Evolutionary conservation across 805 yeast species (phyloP).

Genomic region (Nakazawaea populi): DNA sequence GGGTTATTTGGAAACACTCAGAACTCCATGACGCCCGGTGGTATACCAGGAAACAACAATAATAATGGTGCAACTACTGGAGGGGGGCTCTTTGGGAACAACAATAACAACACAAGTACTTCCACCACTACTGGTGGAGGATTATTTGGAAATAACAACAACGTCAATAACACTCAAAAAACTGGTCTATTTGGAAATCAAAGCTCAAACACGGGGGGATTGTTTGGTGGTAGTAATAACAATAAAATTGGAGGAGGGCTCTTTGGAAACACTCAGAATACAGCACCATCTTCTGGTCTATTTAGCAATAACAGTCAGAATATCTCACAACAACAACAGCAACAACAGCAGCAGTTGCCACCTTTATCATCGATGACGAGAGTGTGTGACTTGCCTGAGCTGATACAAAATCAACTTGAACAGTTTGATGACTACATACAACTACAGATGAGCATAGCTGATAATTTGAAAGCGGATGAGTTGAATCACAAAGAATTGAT

Average conservation of each 20-base stretch:
- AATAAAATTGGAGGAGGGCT: constrained; percentile 17
- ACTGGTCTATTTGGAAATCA: constrained; percentile 15
- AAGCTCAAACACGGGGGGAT: constrained; percentile 13
- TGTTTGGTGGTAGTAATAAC: constrained; percentile 24
- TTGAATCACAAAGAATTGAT: constrained; percentile 59
- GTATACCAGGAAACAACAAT: constrained; percentile 16
- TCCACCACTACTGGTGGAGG: constrained; percentile 19
- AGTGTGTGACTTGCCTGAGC: constrained; percentile 69
- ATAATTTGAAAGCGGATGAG: constrained; percentile 55
- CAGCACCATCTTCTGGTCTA: constrained; percentile 5
- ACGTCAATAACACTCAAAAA: constrained; percentile 7
- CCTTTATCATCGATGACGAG: constrained; percentile 68
- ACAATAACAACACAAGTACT: constrained; percentile 8
- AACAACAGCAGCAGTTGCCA: constrained; percentile 34
- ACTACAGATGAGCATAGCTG: constrained; percentile 67
- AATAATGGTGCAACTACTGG: constrained; percentile 10
- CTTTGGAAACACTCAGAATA: constrained; percentile 15
- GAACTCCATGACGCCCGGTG: constrained; percentile 6
- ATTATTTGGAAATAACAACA: constrained; percentile 26
- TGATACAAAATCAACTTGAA: constrained; percentile 61
- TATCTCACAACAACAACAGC: constrained; percentile 14
- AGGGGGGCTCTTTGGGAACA: constrained; percentile 15
- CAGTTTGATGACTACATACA: constrained; percentile 68
- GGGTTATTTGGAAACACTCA: constrained; percentile 23
- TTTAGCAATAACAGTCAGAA: constrained; percentile 22